Conservation (phyloP, 2,329 filamentous ascomycete species). For the Torrubiellomyces zombiae region DNA sequence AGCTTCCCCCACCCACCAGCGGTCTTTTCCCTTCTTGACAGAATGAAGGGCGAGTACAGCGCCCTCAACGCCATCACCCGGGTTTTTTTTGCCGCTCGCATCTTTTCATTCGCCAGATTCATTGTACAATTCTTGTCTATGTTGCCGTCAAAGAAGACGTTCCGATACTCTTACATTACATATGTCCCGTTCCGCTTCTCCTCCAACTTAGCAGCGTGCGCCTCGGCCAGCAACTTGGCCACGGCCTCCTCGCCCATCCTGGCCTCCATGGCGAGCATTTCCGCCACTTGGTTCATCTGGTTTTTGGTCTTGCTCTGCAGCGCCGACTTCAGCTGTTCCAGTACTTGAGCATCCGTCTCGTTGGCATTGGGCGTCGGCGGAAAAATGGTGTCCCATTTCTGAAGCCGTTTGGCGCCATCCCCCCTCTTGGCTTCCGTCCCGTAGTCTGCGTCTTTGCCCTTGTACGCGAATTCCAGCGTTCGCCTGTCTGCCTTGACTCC, state of each 20-base stretch:
- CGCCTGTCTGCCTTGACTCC: constrained; percentile 50
- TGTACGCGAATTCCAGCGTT: constrained; percentile 41
- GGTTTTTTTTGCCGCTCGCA: no score
- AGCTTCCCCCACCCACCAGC: no score
- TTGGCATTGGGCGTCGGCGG: constrained; percentile 22
- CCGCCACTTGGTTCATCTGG: constrained; percentile 12
- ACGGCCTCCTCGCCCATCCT: constrained; percentile 11
- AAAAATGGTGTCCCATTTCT: constrained; percentile 29
- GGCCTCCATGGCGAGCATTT: constrained; percentile 13
- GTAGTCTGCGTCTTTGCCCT: constrained; percentile 53
- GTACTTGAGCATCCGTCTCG: constrained; percentile 9
- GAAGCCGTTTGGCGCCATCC: constrained; percentile 13
- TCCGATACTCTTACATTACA: no score
- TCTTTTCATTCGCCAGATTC: no score
- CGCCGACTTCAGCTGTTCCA: constrained; percentile 6
- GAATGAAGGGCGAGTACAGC: no score
- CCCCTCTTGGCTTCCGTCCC: constrained; percentile 26
- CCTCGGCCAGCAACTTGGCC: constrained; percentile 8
- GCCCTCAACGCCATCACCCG: no score
- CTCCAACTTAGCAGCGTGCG: constrained; percentile 4
- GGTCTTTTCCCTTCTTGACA: no score
- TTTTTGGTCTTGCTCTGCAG: constrained; percentile 9
- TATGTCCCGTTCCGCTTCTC: constrained; percentile 1
- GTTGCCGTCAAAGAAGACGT: no score
- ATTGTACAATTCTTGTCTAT: no score